Base-by-base conservation (phyloP, 768 basidiomycete genomes). In the Tricholoma terreum region DNA sequence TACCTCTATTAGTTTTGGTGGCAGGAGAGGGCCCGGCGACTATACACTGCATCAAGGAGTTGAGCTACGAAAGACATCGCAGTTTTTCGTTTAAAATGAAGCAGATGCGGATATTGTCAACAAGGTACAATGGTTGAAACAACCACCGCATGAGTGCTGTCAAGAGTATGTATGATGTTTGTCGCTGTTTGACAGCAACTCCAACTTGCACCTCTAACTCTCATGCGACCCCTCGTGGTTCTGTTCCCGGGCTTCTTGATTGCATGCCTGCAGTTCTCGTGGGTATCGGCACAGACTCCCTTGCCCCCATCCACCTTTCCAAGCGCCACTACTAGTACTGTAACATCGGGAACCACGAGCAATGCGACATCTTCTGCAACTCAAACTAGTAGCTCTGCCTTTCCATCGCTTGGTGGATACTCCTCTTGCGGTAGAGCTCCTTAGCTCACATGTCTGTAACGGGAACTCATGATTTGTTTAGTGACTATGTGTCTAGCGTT, bases 401-500 rank as follows among this genome's bases (percentile, higher is more conserved):
- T 75, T 60, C 77, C 77, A 1, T 71, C 69, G 17, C 60, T 80
- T 62, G 73, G 73, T 45, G 69, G 70, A 7, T 72, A 72, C 59
- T 67, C 75, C 2, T 46, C 70, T 5, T 80, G 78, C 63, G 76
- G 78, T 79, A 45, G 43, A 74, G 59, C 12, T 8, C 27, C 30
- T 36, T 17, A 43, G 10, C 30, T 15, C 15, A 51, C 30, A 24
- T 10, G 14, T 24, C 38, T 57, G 14, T 6, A 19, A 9, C 31
- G 34, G n/a, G 38, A 52, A 36, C 48, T 48, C 4, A 27, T 27
- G 40, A 10, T n/a, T 34, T 35, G 12, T 50, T 31, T 52, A 83
- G 83, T 83, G 10, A 72, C 73, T 31, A 67, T 72, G 38, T 84
- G 83, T 60, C 67, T 83, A 3, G 71, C 69, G 7, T 56, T 69